Conservation (phyloP, 805 yeast species). For the Yarrowia deformans region DNA sequence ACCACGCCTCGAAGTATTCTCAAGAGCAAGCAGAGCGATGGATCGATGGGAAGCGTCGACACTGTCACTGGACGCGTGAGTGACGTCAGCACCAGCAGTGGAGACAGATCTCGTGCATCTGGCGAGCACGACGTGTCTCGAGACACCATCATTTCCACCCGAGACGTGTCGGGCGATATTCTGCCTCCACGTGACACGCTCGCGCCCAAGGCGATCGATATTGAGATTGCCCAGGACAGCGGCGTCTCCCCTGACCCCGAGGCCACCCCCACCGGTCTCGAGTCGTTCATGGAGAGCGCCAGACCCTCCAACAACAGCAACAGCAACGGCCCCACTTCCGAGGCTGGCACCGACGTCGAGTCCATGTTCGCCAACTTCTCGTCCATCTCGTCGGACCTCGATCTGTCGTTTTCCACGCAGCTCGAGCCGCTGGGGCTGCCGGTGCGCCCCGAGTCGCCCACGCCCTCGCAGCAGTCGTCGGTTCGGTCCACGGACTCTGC, state of each 20-base stretch:
- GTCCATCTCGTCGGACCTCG: constrained; percentile 32
- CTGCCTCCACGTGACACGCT: neutral
- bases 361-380: constrained; percentile 30
- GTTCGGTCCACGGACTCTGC: constrained; percentile 36
- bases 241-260: neutral
- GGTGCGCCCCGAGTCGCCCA: constrained; percentile 34
- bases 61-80: constrained; percentile 1
- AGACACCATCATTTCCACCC: neutral
- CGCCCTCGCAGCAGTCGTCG: constrained; percentile 36
- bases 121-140: neutral
- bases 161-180: neutral
- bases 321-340: neutral
- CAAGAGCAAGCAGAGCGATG: constrained; percentile 39
- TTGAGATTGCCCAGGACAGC: constrained; percentile 2
- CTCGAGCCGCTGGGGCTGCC: constrained; percentile 35
- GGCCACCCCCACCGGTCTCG: constrained; percentile 9
- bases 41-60: constrained; percentile 14
- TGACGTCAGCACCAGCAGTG: constrained; percentile 1
- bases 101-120: no score
- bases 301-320: neutral
- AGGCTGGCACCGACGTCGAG: constrained; percentile 12
- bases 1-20: constrained; percentile 42
- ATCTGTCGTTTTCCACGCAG: constrained; percentile 31
- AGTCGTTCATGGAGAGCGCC: neutral
- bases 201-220: neutral